These are phyloP conservation scores for Fragaria vesca DNA, from an alignment of 306 rosid genomes.

Conservation along the genomic window DNA sequence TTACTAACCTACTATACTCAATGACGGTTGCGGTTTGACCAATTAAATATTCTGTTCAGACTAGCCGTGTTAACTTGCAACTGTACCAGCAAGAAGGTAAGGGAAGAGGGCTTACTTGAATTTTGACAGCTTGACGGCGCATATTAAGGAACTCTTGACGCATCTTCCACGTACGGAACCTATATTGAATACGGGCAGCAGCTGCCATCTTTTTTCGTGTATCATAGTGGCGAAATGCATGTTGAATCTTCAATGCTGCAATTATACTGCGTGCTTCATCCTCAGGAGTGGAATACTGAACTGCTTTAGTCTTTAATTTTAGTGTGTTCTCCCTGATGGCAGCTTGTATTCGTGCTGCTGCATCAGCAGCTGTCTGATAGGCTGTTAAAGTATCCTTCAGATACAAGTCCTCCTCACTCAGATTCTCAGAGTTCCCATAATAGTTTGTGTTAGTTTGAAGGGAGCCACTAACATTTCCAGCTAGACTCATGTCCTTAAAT, in stretches of 20 bases:
- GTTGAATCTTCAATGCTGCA: slow-evolving; percentile 97
- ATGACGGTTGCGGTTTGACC: background rate
- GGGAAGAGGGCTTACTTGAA: slow-evolving; percentile 62
- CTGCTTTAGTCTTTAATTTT: slow-evolving; percentile 48
- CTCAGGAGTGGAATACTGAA: slow-evolving; percentile 57
- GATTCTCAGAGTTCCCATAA: slow-evolving; percentile 42
- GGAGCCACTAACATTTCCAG: slow-evolving; percentile 85
- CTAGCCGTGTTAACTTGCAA: slow-evolving; percentile 1
- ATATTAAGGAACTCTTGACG: slow-evolving; percentile 71
- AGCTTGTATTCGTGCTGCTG: slow-evolving; percentile 87
- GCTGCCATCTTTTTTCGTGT: slow-evolving; percentile 57
- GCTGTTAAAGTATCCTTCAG: slow-evolving; percentile 81
- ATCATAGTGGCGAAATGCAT: slow-evolving; percentile 78
- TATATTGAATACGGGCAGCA: slow-evolving; percentile 82
- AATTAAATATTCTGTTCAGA: background rate
- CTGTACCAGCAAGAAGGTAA: slow-evolving; percentile 15
- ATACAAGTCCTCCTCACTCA: slow-evolving; percentile 68
- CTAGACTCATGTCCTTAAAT: slow-evolving; percentile 72
- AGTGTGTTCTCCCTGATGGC: slow-evolving; percentile 81
- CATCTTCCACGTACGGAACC: slow-evolving; percentile 82
- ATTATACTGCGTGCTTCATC: slow-evolving; percentile 75
- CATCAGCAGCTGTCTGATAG: slow-evolving; percentile 84
- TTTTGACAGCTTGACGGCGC: slow-evolving; percentile 79
- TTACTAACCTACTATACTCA: background rate
- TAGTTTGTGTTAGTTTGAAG: slow-evolving; percentile 49